Base-by-base conservation (phyloP, 129 eudicot species). In the Sambucus nigra region DNA sequence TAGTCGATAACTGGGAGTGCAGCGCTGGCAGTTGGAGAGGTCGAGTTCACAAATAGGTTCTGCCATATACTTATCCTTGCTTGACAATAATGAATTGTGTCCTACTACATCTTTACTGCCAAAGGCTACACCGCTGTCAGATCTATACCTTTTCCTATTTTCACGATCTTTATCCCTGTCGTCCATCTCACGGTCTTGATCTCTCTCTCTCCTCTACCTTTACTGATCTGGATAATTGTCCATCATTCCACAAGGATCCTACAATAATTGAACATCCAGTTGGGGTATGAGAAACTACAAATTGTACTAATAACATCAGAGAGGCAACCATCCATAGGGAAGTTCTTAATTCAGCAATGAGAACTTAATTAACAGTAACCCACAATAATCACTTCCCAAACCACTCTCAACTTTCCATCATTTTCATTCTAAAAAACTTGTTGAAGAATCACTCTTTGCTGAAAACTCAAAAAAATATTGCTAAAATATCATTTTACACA, bases 1-100 rank as follows among this genome's bases (percentile, higher is more conserved):
- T 65, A 85, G 95, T 21, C 95, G 79, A 59, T 89, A 89, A 74
- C 98, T 89, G 26, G 98, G 95, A 42, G 95, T 69, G 81, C 98
- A 89, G 54, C 71, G 69, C 61, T 79, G 80, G 62, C 94, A 89
- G 53, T 84, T 69, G 64, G 98, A 89, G 42, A 89, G 86, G 70
- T 89, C 98, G 57, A 89, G 86, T 67, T 85, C 98, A 38, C 82
- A 94, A 66, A 89, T 79, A 12, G 95, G 88, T 69, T 81, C 85
- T 25, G 77, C 79, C 57, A 69, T 23, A 69, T 68, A 84, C n/a
- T n/a, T n/a, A n/a, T n/a, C n/a, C n/a, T n/a, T n/a, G n/a, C n/a
- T n/a, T n/a, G n/a, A n/a, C n/a, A 68, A n/a, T 47, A 82, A 62
- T 50, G 64, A 55, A 66, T 64, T 83, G 52, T 54, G 75, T 23